Conservation (phyloP, 805 yeast species). For the Sugiyamaella valdiviana region DNA sequence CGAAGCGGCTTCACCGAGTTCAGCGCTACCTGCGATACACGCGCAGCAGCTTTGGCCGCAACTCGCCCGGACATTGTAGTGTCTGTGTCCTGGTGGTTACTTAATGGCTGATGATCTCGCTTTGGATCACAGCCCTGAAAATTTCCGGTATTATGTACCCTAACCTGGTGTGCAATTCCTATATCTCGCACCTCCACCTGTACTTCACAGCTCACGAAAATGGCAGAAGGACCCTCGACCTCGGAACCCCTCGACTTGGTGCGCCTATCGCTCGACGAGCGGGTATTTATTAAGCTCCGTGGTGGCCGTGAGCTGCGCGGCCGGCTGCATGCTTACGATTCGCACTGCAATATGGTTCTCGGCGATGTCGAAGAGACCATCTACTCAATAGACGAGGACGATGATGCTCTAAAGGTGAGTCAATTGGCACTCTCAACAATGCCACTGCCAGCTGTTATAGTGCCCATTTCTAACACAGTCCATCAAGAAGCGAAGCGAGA, state of each 20-base stretch:
- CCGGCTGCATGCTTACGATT: slow-evolving; percentile 84
- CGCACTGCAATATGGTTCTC: slow-evolving; percentile 92
- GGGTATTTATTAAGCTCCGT: slow-evolving; percentile 79
- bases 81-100: not conserved
- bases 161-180: too few species aligned
- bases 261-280: slow-evolving; percentile 79
- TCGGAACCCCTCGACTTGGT: slow-evolving; percentile 88
- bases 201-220: not conserved
- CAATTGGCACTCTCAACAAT: not conserved
- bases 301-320: slow-evolving; percentile 94
- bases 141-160: not conserved
- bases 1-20: slow-evolving; percentile 16
- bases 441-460: not conserved
- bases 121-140: not conserved
- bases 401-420: slow-evolving; percentile 37
- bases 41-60: not conserved
- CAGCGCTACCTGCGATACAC: not conserved
- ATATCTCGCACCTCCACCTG: not conserved
- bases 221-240: slow-evolving; percentile 16
- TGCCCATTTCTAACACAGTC: slow-evolving; percentile 27
- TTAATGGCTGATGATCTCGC: not conserved
- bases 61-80: not conserved
- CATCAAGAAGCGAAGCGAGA: slow-evolving; percentile 57
- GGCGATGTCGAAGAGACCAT: slow-evolving; percentile 89
- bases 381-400: slow-evolving; percentile 49